These are phyloP conservation scores for Teratosphaeria pseudoeucalypti DNA, from an alignment of 2,329 filamentous ascomycete species.

Conservation along the genomic window DNA sequence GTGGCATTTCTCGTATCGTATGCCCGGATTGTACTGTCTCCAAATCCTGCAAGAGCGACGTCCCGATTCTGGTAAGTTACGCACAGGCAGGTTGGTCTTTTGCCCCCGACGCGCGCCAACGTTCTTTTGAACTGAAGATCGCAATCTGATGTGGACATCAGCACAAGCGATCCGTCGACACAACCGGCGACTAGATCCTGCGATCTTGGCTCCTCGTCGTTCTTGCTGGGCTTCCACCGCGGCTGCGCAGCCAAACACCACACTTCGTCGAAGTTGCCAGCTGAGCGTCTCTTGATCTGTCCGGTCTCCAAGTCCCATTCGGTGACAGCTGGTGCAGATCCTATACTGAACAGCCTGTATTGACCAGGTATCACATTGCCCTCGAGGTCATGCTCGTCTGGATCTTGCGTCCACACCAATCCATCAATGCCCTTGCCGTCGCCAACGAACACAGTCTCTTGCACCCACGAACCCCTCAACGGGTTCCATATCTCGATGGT, in stretches of 20 bases:
- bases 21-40: conserved; percentile 88
- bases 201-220: conserved; percentile 19
- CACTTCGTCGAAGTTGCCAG: conserved; percentile 88
- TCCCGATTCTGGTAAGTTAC: conserved; percentile 80
- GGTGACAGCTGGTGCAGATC: conserved; percentile 81
- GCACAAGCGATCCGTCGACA: conserved; percentile 77
- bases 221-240: conserved; percentile 31
- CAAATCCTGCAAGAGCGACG: conserved; percentile 78
- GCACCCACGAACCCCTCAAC: conserved; percentile 68
- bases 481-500: conserved; percentile 99
- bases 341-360: conserved; percentile 88
- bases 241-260: conserved; percentile 94
- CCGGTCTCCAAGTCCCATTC: conserved; percentile 88
- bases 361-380: conserved; percentile 57
- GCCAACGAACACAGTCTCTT: conserved; percentile 71
- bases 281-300: conserved; percentile 67
- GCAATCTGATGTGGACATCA: conserved; percentile 76
- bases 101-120: conserved; percentile 64
- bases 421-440: conserved; percentile 82
- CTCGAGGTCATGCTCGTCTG: conserved; percentile 56
- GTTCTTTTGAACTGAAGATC: conserved; percentile 72
- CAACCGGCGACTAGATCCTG: conserved; percentile 75
- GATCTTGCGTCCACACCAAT: conserved; percentile 81
- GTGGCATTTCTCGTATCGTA: conserved; percentile 75
- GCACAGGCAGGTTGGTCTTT: conserved; percentile 81